Evolutionary conservation across 2,329 filamentous ascomycete species (phyloP), one percentile per base, ranked within the genome.

Genomic region (Cryphonectria carpinicola): DNA sequence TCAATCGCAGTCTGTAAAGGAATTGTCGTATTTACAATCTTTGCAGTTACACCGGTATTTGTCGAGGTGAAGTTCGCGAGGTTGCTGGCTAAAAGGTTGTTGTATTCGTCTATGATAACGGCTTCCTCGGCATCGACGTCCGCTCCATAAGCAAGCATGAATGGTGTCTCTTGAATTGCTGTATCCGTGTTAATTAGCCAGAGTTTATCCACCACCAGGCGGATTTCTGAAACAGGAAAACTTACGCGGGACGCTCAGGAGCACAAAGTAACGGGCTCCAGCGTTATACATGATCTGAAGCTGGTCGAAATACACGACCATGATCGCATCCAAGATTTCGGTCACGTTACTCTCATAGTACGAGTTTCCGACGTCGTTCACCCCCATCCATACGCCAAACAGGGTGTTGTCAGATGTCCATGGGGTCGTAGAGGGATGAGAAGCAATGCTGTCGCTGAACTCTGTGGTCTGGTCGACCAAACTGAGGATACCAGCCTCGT

Each of bases 181-280:
- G 14, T n/a, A 49, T 22, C n/a, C 37, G 66, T 11, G 14, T 13
- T 22, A 39, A 60, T 68, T 41, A 71, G 63, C n/a, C 14, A 39
- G 1, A 39, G n/a, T 2, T 1, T 19, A 11, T 41, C 17, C 11
- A 11, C 3, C 13, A 3, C 1, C 39, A 7, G 35, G 25, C 4
- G 1, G 0, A 11, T 1, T 1, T 0, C 7, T 7, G 4, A 17
- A 39, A 22, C 1, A 10, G 0, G 7, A 14, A 11, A 13, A 75
- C 79, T 73, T 67, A 81, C 74, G 86, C 1, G 89, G 89, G 0
- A 90, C 88, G 67, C 84, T 89, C 41, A 91, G 72, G 67, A 91
- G 83, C 1, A 85, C 81, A 71, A 91, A 91, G 69, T 89, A 89
- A 6, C 88, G 80, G 2, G 84, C 84, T 0, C 89, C 89, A 2